These are phyloP conservation scores for Botrytis medusae DNA, from an alignment of 2,329 filamentous ascomycete genomes.

Conservation along the genomic window DNA sequence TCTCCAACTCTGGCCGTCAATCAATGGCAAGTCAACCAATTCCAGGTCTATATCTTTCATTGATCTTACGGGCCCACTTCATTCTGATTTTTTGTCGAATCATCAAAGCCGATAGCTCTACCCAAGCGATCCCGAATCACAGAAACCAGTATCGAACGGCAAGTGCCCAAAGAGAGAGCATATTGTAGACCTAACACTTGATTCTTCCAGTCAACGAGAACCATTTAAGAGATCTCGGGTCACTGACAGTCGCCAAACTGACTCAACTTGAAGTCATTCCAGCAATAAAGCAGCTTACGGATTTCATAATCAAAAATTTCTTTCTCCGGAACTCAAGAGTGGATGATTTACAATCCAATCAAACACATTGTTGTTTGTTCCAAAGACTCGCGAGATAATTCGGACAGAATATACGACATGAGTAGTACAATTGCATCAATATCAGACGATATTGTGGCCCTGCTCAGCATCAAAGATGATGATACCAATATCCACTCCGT, in stretches of 20 bases:
- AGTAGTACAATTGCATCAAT: rapidly evolving
- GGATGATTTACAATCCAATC: background rate
- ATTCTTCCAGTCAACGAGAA: background rate
- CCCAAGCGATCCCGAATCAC: background rate
- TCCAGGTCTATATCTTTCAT: background rate
- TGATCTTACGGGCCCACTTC: background rate
- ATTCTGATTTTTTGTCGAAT: background rate
- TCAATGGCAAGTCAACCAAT: background rate
- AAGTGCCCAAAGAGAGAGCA: background rate
- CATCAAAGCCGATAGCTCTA: background rate
- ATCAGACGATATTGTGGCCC: background rate
- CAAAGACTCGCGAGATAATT: background rate
- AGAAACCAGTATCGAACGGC: background rate
- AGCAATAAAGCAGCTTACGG: background rate
- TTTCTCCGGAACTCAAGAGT: background rate
- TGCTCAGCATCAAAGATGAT: background rate
- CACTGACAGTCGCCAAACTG: background rate
- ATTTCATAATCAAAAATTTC: background rate
- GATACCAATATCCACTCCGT: background rate
- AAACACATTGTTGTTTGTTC: background rate
- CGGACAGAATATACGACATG: background rate
- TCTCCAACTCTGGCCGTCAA: background rate
- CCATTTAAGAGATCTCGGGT: background rate
- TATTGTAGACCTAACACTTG: background rate
- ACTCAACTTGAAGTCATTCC: background rate